Evolutionary conservation across 1,139 yeast genomes (phyloP), one percentile per base, ranked within the genome.

Genomic region (Yamadazyma aaseri): DNA sequence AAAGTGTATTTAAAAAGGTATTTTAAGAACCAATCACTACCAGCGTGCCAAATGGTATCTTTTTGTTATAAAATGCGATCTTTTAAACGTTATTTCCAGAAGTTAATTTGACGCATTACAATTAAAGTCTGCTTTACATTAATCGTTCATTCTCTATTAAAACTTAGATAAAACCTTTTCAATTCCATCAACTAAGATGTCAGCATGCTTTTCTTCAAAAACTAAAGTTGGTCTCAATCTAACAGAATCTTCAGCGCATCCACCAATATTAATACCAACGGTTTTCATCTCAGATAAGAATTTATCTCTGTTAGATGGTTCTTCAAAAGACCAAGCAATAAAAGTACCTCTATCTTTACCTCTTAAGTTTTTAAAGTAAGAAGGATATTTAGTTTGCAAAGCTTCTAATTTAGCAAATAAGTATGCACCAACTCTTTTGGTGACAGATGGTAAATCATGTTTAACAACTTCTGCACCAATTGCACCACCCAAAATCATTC

Each of bases 151-250:
- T 22, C 12, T 8, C n/a, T 22, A 6, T 41, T 57, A 61, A 40
- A 63, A 63, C 20, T 53, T 42, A n/a, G 69, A 57, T 45, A 76
- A 60, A 26, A 73, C 71, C 51, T 71, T 65, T 32, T 73, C 77
- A 38, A 76, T 59, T 23, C 69, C 67, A 16, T 58, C 67, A 39
- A 82, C 56, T 22, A 82, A 71, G 15, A 81, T 54, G 49, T 81
- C 86, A 26, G 79, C 86, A 50, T 82, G 89, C 47, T 74, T 73
- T 52, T 73, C 65, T 50, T 76, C 85, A 54, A 82, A 81, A 20
- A 81, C 74, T 50, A 82, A 68, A 15, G 84, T 65, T 32, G 90
- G 89, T 67, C 90, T 76, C 53, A 82, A 68, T 62, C 90, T 73
- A 30, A 82, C 76, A 31, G 83, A 63, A 20, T 55, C 56, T 29